These are phyloP conservation scores for Venturia oleaginea DNA, from an alignment of 2,329 filamentous ascomycete species.

Conservation along the genomic window DNA sequence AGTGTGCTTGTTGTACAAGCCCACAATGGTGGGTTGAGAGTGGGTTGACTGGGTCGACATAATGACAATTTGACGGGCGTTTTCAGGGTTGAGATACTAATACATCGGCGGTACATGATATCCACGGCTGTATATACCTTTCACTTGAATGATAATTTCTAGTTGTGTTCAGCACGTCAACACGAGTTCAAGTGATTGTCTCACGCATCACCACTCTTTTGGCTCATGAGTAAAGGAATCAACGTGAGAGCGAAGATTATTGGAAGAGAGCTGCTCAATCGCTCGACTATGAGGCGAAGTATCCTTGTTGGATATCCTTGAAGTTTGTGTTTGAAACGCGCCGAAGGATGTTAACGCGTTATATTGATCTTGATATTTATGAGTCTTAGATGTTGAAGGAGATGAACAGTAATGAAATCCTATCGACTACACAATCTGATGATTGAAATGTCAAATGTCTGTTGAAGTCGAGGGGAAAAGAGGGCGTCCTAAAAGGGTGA, in stretches of 20 bases:
- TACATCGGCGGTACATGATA: background rate
- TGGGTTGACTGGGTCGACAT: background rate
- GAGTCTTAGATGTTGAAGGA: background rate
- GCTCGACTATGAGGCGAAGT: background rate
- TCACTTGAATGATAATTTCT: background rate
- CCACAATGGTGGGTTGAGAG: slow-evolving; percentile 18
- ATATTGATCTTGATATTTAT: background rate
- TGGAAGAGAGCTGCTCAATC: background rate
- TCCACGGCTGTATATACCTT: background rate
- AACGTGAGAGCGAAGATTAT: background rate
- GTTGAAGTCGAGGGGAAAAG: background rate
- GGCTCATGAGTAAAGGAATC: background rate
- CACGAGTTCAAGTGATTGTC: background rate
- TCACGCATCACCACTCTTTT: background rate
- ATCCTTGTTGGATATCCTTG: background rate
- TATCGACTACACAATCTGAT: background rate
- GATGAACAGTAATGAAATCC: background rate
- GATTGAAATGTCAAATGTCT: background rate
- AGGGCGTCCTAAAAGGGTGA: background rate
- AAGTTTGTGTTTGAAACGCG: background rate
- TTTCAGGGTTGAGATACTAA: background rate
- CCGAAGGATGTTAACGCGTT: background rate
- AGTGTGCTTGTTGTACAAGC: slow-evolving; percentile 66
- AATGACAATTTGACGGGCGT: background rate
- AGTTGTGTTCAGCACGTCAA: background rate